Conservation (phyloP, 1,284 basidiomycete genomes). For the Cystobasidiaceae sp. region DNA sequence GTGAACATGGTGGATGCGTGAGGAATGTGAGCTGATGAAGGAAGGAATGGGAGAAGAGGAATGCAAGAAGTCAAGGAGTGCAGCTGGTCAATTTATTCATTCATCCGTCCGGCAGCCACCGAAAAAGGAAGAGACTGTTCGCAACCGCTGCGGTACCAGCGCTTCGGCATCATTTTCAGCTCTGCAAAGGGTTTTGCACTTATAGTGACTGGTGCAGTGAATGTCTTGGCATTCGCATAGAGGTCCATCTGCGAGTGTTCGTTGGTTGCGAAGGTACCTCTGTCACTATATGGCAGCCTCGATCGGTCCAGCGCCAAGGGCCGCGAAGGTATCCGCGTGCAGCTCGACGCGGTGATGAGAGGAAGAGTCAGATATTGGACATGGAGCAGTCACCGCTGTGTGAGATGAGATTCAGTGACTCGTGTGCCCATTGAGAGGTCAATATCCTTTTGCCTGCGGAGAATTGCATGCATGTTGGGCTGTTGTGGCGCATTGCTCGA, state of each 20-base stretch:
- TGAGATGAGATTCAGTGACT: too few species aligned
- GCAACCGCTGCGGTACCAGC: neutral
- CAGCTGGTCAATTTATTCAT: neutral
- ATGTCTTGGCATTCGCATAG: too few species aligned
- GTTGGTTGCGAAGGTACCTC: too few species aligned
- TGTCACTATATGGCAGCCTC: neutral
- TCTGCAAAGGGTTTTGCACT: too few species aligned
- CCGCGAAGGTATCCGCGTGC: neutral
- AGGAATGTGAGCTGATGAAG: neutral
- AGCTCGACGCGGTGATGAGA: neutral
- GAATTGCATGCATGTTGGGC: too few species aligned
- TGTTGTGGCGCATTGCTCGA: neutral
- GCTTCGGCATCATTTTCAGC: neutral
- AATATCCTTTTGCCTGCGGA: too few species aligned
- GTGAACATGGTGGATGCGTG: neutral
- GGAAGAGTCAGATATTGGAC: too few species aligned
- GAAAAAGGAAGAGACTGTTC: too few species aligned
- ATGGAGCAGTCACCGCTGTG: too few species aligned
- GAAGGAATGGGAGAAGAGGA: neutral
- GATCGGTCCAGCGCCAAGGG: slow-evolving; percentile 9
- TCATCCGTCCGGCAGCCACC: neutral
- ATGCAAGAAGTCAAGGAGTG: neutral
- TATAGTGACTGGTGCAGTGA: too few species aligned
- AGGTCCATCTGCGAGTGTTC: too few species aligned
- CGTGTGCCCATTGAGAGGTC: too few species aligned